Evolutionary conservation across 2,329 filamentous ascomycete species (phyloP).

Genomic region (Shiraia sp.): DNA sequence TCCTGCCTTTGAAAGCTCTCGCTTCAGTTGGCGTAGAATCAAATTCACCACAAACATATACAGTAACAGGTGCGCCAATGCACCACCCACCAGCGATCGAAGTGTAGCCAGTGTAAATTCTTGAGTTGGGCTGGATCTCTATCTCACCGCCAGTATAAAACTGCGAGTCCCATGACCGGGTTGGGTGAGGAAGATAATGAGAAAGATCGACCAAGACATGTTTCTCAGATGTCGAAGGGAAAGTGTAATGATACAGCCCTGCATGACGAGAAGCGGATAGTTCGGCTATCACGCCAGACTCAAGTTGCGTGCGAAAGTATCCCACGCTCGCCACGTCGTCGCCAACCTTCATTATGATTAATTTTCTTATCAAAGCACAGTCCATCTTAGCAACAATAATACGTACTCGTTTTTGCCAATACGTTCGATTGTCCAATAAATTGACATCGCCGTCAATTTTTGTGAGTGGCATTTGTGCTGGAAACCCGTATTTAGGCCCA

Average conservation of each 20-base stretch:
- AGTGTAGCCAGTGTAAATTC: conserved; percentile 37
- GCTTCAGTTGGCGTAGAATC: conserved; percentile 27
- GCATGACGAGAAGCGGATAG: conserved; percentile 44
- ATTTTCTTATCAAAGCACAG: not conserved
- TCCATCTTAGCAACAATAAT: not conserved
- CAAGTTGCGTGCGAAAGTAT: conserved; percentile 41
- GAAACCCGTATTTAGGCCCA: conserved; percentile 47
- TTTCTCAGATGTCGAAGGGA: conserved; percentile 41
- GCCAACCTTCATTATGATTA: conserved; percentile 18
- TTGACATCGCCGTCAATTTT: conserved; percentile 47
- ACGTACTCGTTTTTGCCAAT: conserved; percentile 44
- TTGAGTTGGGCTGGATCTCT: conserved; percentile 34
- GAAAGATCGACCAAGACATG: conserved; percentile 54
- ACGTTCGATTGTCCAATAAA: conserved; percentile 48
- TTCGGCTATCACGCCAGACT: conserved; percentile 42
- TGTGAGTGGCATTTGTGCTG: conserved; percentile 48
- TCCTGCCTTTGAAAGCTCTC: conserved; percentile 37
- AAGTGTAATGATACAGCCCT: conserved; percentile 44
- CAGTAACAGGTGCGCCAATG: conserved; percentile 39
- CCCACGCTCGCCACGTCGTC: conserved; percentile 42
- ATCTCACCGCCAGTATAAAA: conserved; percentile 44
- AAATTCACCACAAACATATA: conserved; percentile 44
- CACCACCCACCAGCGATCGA: conserved; percentile 45
- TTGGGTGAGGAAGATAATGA: conserved; percentile 47
- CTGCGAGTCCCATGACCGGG: conserved; percentile 41